Conservation (phyloP, 331 rosid species). For the Malus hybrid region DNA sequence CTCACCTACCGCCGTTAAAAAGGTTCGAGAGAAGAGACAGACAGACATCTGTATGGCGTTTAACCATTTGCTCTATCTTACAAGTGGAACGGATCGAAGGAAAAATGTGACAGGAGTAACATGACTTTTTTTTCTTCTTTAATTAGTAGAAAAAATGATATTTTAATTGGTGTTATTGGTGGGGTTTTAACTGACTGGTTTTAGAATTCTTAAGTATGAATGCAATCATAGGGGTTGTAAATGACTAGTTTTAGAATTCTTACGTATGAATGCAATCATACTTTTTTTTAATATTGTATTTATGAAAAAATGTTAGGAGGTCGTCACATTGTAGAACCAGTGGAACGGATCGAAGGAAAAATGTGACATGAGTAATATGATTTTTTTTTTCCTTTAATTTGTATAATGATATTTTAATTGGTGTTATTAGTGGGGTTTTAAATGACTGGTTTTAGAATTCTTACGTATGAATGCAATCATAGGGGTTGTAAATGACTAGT, state of each 20-base stretch:
- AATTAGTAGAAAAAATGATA: not conserved
- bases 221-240: not conserved
- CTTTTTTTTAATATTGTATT: too few relatives aligned
- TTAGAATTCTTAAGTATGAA: not conserved
- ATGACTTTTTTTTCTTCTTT: not conserved
- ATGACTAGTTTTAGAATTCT: not conserved
- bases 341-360: not conserved
- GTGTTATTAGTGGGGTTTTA: not conserved
- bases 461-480: not conserved
- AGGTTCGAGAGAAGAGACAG: not conserved
- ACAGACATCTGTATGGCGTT: not conserved
- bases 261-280: not conserved
- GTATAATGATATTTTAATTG: not conserved
- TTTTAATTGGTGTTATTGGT: not conserved
- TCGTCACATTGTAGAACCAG: too few relatives aligned
- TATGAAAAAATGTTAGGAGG: too few relatives aligned
- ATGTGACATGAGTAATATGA: not conserved
- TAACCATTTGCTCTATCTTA: not conserved
- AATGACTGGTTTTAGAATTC: not conserved
- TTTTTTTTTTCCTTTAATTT: not conserved
- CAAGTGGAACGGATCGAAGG: not conserved
- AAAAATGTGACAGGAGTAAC: not conserved
- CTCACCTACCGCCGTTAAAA: slow-evolving; percentile 19
- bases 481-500: not conserved
- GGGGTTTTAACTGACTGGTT: not conserved